Evolutionary conservation across 2,329 filamentous ascomycete species (phyloP).

Genomic region (Incumbomyces lentus): DNA sequence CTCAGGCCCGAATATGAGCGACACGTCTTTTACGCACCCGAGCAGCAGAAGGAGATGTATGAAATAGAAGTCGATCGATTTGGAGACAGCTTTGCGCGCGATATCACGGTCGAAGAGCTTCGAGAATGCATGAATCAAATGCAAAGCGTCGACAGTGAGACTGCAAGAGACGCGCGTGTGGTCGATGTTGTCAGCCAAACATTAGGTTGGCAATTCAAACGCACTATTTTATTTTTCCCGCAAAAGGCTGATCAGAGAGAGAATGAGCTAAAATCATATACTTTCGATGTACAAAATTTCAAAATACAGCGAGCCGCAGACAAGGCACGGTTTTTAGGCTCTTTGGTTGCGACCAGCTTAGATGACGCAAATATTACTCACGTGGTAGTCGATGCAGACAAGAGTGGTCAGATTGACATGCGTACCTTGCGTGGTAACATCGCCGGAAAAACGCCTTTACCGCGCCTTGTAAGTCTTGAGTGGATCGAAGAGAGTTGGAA

Average conservation of each 20-base stretch:
- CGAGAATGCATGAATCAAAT: slow-evolving; percentile 16
- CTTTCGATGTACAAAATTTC: slow-evolving; percentile 19
- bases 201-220: slow-evolving; percentile 1
- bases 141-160: neutral
- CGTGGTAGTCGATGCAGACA: slow-evolving; percentile 45
- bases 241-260: neutral
- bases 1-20: slow-evolving; percentile 54
- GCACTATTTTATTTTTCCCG: neutral
- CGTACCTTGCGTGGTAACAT: slow-evolving; percentile 25
- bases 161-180: slow-evolving; percentile 44
- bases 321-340: slow-evolving; percentile 60
- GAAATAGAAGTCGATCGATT: slow-evolving; percentile 60
- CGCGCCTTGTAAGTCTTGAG: slow-evolving; percentile 55
- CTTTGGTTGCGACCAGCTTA: slow-evolving; percentile 42
- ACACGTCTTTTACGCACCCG: slow-evolving; percentile 63
- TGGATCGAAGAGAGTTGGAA: slow-evolving; percentile 79
- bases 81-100: slow-evolving; percentile 72
- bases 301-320: slow-evolving; percentile 36
- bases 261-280: slow-evolving; percentile 20
- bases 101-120: slow-evolving; percentile 57
- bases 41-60: slow-evolving; percentile 37
- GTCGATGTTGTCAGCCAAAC: slow-evolving; percentile 44
- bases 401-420: slow-evolving; percentile 28
- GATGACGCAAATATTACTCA: slow-evolving; percentile 57
- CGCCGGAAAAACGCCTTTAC: slow-evolving; percentile 37